These are phyloP conservation scores for Malus sieversii DNA, from an alignment of 306 rosid genomes.

Conservation along the genomic window DNA sequence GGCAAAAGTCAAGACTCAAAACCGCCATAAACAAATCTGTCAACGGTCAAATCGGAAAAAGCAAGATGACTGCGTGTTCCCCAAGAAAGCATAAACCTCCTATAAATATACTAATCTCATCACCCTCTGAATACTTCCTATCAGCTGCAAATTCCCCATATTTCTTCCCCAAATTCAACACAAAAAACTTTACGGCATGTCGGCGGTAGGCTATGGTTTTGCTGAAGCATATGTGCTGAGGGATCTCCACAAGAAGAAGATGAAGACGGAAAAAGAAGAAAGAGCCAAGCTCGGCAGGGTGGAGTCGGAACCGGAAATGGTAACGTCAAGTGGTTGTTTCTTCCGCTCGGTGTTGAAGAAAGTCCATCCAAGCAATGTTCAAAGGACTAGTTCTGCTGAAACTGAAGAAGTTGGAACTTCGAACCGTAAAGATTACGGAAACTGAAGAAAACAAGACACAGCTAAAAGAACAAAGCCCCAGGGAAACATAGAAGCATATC, in stretches of 20 bases:
- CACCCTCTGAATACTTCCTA: background rate
- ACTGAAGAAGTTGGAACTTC: background rate
- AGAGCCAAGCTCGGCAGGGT: background rate
- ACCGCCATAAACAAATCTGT: background rate
- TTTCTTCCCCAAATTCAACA: background rate
- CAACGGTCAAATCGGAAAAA: too few relatives aligned
- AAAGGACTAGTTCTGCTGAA: background rate
- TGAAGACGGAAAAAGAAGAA: conserved; percentile 26
- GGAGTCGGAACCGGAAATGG: background rate
- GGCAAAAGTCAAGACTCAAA: too few relatives aligned
- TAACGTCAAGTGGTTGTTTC: conserved; percentile 34
- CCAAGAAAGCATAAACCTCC: background rate
- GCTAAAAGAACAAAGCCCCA: too few relatives aligned
- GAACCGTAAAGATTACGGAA: background rate
- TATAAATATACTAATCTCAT: background rate
- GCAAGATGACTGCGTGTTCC: background rate
- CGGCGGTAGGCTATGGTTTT: conserved; percentile 15
- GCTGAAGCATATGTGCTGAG: conserved; percentile 40
- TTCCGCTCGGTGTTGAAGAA: conserved; percentile 3
- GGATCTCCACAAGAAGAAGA: conserved; percentile 33
- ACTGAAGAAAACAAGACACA: too few relatives aligned
- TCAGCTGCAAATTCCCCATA: background rate
- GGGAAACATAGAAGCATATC: too few relatives aligned
- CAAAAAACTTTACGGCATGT: background rate
- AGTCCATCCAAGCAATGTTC: conserved; percentile 11